Evolutionary conservation across 306 rosid species (phyloP).

Genomic region (Elaeagnus macrophylla): DNA sequence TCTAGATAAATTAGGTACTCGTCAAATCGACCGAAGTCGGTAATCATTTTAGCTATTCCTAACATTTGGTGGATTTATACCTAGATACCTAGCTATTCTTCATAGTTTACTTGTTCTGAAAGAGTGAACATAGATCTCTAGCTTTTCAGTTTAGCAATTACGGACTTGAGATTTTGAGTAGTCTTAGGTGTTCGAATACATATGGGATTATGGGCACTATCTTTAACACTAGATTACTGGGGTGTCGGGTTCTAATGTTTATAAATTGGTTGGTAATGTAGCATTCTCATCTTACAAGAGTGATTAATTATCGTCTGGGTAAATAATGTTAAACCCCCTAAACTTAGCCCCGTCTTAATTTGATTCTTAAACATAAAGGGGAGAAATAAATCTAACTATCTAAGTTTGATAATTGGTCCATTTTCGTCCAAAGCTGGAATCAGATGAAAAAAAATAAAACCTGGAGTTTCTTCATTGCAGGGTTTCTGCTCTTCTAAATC

Average conservation of each 20-base stretch:
- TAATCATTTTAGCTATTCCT: too few species aligned
- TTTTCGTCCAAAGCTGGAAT: constrained; percentile 8
- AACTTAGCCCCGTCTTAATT: background rate
- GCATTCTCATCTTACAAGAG: too few species aligned
- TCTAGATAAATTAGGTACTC: too few species aligned
- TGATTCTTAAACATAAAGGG: constrained; percentile 3
- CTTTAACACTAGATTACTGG: too few species aligned
- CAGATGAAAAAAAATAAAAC: constrained; percentile 1
- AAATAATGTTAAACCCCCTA: too few species aligned
- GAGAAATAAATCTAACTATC: background rate
- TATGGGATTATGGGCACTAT: background rate
- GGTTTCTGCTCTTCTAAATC: constrained; percentile 19
- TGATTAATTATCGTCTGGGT: too few species aligned
- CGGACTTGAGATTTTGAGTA: background rate
- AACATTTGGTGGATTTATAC: background rate
- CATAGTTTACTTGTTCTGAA: background rate
- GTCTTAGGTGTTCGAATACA: background rate
- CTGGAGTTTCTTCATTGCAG: constrained; percentile 35
- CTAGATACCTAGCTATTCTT: background rate
- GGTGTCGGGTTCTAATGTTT: too few species aligned
- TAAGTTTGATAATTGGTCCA: background rate
- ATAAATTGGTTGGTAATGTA: too few species aligned
- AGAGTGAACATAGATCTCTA: background rate
- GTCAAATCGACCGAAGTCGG: too few species aligned
- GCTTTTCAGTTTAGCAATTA: background rate